Conservation (phyloP, 495 filamentous ascomycete genomes). For the Hypoxylon rickii region DNA sequence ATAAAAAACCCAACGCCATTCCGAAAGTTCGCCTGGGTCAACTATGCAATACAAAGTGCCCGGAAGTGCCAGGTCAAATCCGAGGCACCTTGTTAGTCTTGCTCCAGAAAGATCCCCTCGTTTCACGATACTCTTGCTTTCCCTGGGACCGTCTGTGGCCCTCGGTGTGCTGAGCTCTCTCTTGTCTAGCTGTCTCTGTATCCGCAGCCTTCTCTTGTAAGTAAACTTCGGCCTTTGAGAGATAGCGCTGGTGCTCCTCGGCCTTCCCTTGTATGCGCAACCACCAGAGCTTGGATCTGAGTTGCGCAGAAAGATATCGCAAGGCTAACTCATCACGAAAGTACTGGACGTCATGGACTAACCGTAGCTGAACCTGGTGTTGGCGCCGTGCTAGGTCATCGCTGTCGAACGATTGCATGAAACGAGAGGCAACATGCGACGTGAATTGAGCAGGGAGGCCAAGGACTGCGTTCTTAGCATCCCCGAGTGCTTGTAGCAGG, state of each 20-base stretch:
- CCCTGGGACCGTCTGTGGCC: slow-evolving; percentile 28
- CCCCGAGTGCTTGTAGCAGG: slow-evolving; percentile 29
- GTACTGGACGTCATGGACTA: slow-evolving; percentile 30
- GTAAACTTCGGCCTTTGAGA: slow-evolving; percentile 43
- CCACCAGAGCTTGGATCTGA: slow-evolving; percentile 54
- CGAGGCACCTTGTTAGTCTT: slow-evolving; percentile 17
- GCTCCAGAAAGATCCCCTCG: slow-evolving; percentile 34
- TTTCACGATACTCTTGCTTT: slow-evolving; percentile 22
- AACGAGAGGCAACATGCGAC: slow-evolving; percentile 27
- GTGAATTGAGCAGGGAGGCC: slow-evolving; percentile 22
- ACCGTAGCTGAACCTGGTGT: slow-evolving; percentile 23
- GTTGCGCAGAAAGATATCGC: slow-evolving; percentile 47
- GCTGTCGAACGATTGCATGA: slow-evolving; percentile 30
- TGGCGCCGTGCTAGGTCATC: slow-evolving; percentile 27
- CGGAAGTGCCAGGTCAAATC: slow-evolving; percentile 10
- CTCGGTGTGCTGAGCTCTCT: slow-evolving; percentile 32
- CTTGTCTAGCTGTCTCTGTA: slow-evolving; percentile 20
- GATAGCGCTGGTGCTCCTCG: slow-evolving; percentile 47
- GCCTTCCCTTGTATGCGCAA: slow-evolving; percentile 46
- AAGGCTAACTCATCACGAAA: slow-evolving; percentile 40
- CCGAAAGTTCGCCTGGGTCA: slow-evolving; percentile 23
- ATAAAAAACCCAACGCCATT: slow-evolving; percentile 35
- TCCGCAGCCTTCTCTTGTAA: slow-evolving; percentile 39
- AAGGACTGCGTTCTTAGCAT: slow-evolving; percentile 32
- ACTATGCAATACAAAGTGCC: slow-evolving; percentile 33